These are phyloP conservation scores for Tetrahymena elliotti DNA, from an alignment of 73 alveolate species.

Conservation along the genomic window DNA sequence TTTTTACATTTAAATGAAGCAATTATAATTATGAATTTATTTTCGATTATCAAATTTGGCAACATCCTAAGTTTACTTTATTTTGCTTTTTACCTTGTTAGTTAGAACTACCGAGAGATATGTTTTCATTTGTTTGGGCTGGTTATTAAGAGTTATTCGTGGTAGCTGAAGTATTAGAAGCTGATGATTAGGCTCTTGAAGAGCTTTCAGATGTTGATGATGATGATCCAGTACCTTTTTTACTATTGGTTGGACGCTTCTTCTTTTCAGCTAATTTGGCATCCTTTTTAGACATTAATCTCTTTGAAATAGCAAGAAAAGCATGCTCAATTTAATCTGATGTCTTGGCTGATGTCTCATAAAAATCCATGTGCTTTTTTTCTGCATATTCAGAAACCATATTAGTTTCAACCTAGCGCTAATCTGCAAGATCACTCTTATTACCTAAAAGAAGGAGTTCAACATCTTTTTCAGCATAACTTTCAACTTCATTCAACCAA, in stretches of 20 bases:
- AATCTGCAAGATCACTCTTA: slow-evolving; percentile 28
- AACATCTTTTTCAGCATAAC: slow-evolving; percentile 37
- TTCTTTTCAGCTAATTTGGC: slow-evolving; percentile 1
- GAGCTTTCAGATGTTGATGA: neutral
- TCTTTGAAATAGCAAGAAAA: slow-evolving; percentile 18
- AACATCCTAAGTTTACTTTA: neutral
- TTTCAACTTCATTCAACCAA: slow-evolving; percentile 39
- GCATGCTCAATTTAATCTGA: slow-evolving; percentile 30
- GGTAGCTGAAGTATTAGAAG: neutral
- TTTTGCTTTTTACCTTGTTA: neutral
- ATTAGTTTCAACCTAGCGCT: slow-evolving; percentile 24
- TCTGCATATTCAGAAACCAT: slow-evolving; percentile 21
- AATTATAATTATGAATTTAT: neutral
- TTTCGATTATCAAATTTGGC: neutral
- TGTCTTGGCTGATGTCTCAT: slow-evolving; percentile 37
- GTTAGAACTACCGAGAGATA: neutral
- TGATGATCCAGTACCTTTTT: neutral
- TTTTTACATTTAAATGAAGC: neutral
- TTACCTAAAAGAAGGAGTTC: slow-evolving; percentile 31
- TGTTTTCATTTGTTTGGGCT: neutral
- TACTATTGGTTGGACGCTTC: neutral
- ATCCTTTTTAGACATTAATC: slow-evolving; percentile 42
- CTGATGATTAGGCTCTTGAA: neutral
- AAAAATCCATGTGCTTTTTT: slow-evolving; percentile 26
- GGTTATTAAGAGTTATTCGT: neutral